Percentiles rank a stretch among this genome's conserved stretches.
phyloP scores from a whole-genome alignment of 169 alveolate genomes.

The Pseudocohnilembus persalinus region DNA sequence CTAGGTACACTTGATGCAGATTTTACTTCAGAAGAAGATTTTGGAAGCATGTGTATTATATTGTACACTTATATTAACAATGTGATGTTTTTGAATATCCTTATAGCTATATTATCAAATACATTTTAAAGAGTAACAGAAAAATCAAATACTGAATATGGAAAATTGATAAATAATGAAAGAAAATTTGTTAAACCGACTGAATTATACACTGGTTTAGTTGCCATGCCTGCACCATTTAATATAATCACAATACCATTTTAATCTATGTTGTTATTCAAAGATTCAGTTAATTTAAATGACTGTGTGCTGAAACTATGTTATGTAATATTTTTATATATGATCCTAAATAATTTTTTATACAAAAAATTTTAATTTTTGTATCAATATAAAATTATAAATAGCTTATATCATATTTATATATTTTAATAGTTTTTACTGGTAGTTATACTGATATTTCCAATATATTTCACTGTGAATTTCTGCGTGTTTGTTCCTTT shows the following conservation, averaged over 20 bases:
- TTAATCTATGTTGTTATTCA: background rate
- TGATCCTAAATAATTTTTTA: background rate
- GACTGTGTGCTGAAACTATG: no score
- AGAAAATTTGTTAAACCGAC: background rate
- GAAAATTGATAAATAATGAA: background rate
- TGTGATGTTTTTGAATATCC: background rate
- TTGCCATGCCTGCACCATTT: background rate
- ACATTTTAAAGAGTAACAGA: background rate
- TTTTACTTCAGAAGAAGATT: background rate
- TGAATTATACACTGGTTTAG: background rate
- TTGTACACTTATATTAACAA: no score
- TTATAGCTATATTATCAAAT: background rate
- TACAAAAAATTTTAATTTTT: background rate
- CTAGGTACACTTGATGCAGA: background rate
- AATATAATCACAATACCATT: no score
- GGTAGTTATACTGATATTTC: background rate
- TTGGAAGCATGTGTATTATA: background rate
- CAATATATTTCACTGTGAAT: background rate
- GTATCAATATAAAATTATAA: background rate
- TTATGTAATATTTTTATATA: no score
- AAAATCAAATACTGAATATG: background rate
- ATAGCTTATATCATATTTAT: background rate
- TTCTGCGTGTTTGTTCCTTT: background rate
- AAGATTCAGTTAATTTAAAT: background rate
- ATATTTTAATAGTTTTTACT: no score